A percentile compares a stretch with the other conserved stretches of the same genome.
Conservation (phyloP, 805 yeast species). For the Cyberlindnera samutprakarnensis region DNA sequence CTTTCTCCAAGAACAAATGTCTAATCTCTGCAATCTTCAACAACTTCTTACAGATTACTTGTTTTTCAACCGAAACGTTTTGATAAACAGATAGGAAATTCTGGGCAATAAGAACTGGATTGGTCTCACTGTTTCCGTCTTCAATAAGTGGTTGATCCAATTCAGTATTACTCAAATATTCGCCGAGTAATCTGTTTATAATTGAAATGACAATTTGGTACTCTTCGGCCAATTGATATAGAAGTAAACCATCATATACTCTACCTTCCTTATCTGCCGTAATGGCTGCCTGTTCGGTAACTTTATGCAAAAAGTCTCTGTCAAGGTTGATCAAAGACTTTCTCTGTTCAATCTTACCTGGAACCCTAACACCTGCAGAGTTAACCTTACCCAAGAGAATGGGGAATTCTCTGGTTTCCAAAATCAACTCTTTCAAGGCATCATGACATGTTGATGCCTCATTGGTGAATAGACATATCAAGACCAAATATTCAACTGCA, state of each 20-base stretch:
- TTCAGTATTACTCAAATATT: slow-evolving; percentile 64
- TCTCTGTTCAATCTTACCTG: slow-evolving; percentile 81
- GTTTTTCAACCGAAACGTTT: slow-evolving; percentile 50
- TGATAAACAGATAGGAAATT: slow-evolving; percentile 40
- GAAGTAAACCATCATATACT: slow-evolving; percentile 71
- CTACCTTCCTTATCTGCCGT: slow-evolving; percentile 91
- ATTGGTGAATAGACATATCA: slow-evolving; percentile 49
- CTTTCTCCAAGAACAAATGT: slow-evolving; percentile 43
- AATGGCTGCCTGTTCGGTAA: slow-evolving; percentile 78
- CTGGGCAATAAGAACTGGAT: slow-evolving; percentile 31
- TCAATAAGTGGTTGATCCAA: slow-evolving; percentile 41
- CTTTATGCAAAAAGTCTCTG: slow-evolving; percentile 54
- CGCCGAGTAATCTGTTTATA: slow-evolving; percentile 72
- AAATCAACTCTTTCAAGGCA: slow-evolving; percentile 73
- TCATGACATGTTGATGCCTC: slow-evolving; percentile 62
- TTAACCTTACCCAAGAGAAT: slow-evolving; percentile 77
- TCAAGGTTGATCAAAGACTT: slow-evolving; percentile 57
- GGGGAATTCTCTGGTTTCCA: slow-evolving; percentile 80
- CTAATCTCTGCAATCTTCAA: slow-evolving; percentile 65
- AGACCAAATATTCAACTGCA: slow-evolving; percentile 82
- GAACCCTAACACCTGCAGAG: slow-evolving; percentile 66
- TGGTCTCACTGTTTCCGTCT: slow-evolving; percentile 36
- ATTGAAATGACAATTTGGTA: slow-evolving; percentile 71
- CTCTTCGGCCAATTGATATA: slow-evolving; percentile 86
- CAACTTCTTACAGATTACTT: slow-evolving; percentile 58